These are phyloP conservation scores for Candida glaebosa DNA, from an alignment of 805 yeast genomes.

Conservation along the genomic window DNA sequence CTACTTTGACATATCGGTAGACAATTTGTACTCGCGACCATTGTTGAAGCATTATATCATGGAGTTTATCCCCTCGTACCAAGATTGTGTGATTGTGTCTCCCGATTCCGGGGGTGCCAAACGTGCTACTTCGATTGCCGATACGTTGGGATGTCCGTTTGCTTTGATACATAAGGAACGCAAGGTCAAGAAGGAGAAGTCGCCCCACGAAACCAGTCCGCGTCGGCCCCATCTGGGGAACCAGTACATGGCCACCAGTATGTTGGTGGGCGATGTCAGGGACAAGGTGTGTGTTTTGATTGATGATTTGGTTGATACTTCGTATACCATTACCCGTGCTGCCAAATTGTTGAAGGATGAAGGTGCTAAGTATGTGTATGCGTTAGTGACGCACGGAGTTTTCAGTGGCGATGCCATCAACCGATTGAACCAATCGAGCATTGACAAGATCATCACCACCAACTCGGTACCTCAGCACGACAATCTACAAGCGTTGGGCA, in stretches of 20 bases:
- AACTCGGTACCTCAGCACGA: conserved; percentile 85
- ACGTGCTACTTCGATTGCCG: conserved; percentile 93
- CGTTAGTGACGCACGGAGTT: conserved; percentile 87
- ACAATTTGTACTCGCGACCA: conserved; percentile 86
- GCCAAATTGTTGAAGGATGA: conserved; percentile 89
- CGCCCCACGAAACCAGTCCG: conserved; percentile 12
- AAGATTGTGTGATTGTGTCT: conserved; percentile 85
- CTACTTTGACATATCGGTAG: conserved; percentile 93
- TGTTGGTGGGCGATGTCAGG: conserved; percentile 94
- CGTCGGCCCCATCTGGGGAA: conserved; percentile 6
- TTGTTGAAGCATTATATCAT: conserved; percentile 80
- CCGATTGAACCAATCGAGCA: conserved; percentile 60
- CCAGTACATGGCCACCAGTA: conserved; percentile 66
- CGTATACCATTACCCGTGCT: conserved; percentile 87
- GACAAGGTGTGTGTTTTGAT: conserved; percentile 84
- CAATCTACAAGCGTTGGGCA: conserved; percentile 39
- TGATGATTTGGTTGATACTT: conserved; percentile 93
- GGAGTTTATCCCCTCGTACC: conserved; percentile 71
- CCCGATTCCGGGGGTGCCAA: conserved; percentile 99
- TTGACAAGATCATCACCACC: conserved; percentile 84
- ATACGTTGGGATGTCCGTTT: conserved; percentile 79
- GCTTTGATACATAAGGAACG: conserved; percentile 96
- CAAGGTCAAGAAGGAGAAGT: conserved; percentile 43
- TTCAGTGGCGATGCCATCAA: conserved; percentile 88
- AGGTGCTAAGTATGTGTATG: conserved; percentile 85